phyloP scores from a whole-genome alignment of 176 grass and related monocot genomes.

The Chrysopogon serrulatus region DNA sequence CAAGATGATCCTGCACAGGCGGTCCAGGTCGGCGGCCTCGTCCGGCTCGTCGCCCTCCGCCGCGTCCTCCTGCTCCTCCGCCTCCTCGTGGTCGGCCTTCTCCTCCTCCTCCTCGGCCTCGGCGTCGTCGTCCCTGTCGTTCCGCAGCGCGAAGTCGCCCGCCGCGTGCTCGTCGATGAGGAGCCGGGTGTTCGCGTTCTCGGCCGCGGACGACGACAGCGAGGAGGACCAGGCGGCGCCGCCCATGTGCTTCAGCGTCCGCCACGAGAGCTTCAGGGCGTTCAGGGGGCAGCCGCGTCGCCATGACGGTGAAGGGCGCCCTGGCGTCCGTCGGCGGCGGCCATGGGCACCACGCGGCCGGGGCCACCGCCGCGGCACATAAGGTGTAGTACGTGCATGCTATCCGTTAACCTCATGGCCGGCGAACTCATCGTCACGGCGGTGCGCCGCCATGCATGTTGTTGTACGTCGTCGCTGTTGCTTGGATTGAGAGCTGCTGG shows the following conservation, averaged over 20 bases:
- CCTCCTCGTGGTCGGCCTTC: constrained; percentile 20
- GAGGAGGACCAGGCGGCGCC: background rate
- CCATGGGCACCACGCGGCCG: background rate
- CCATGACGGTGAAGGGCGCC: constrained; percentile 35
- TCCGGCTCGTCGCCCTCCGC: constrained; percentile 30
- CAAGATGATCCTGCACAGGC: constrained; percentile 36
- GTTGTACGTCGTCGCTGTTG: background rate
- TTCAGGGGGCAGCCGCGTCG: constrained; percentile 35
- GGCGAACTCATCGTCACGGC: background rate
- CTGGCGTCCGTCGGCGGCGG: constrained; percentile 20
- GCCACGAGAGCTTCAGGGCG: constrained; percentile 35
- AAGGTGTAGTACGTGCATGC: constrained; percentile 12
- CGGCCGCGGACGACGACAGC: background rate
- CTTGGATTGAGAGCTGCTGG: background rate
- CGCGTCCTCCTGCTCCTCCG: constrained; percentile 4
- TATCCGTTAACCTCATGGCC: background rate
- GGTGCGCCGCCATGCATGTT: background rate
- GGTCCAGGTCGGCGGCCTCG: background rate
- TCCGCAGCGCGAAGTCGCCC: constrained; percentile 25
- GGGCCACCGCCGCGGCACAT: background rate
- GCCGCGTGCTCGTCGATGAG: constrained; percentile 36
- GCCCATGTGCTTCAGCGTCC: constrained; percentile 45
- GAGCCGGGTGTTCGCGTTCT: constrained; percentile 12
- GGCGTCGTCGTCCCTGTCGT: constrained; percentile 18
- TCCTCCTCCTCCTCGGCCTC: constrained; percentile 25